Evolutionary conservation across 2,329 filamentous ascomycete genomes (phyloP), one percentile per base, ranked within the genome.

Genomic region (Acephala macrosclerotiorum): DNA sequence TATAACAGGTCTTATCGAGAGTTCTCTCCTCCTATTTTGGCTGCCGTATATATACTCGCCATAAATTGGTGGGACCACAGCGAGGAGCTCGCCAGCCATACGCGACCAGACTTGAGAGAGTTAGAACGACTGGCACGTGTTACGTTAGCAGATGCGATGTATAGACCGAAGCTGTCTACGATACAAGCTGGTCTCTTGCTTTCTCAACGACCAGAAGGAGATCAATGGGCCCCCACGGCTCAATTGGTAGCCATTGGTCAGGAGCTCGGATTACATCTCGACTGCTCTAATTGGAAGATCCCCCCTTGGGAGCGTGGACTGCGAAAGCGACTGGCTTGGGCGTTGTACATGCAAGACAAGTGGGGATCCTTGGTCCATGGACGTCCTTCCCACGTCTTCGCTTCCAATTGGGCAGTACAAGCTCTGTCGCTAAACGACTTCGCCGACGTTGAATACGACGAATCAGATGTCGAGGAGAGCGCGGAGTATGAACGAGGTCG

Each of bases 301-400:
- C 92, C 94, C 33, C 84, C 85, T 0, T 97, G 94, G 93, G 94
- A 97, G 77, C 91, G 91, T 72, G 91, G 93, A 0, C 78, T 97
- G 65, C 86, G 94, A 67, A 96, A 95, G 77, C 87, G 94, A 58
- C 85, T 97, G 49, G 93, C 93, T 0, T 97, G 94, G 94, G 94
- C 92, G 1, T 79, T 97, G 59, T 97, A 96, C 77, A 95, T 96
- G 90, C 93, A 97, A 79, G 94, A 97, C 79, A 96, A 92, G 77
- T 97, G 94, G 94, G 92, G 91, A 18, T 90, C 93, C 1, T 82
- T 97, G 22, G 89, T 96, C 26, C 92, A 96, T 74, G 93, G 93
- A 56, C 89, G 93, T 12, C 94, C 93, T 0, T 96, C 93, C 4
- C 93, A 96, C 70, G 86, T 89, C 47, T 85, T 87, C 69, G 77